phyloP scores from a whole-genome alignment of 1,139 yeast genomes.

The Meyerozyma elateridarum region DNA sequence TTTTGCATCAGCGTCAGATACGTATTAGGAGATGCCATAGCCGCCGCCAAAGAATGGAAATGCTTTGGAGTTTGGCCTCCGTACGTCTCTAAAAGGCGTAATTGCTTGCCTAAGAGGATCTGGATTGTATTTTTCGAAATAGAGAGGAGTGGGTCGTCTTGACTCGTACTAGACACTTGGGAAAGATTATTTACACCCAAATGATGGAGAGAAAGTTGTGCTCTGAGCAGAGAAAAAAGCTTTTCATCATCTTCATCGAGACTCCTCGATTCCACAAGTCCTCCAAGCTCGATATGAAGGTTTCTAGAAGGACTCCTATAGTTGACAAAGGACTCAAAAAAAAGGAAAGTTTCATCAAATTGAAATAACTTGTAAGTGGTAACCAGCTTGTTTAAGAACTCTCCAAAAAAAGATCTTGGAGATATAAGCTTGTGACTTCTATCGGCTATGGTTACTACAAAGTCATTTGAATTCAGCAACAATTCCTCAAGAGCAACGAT shows the following conservation, averaged over 20 bases:
- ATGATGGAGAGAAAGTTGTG: slow-evolving; percentile 20
- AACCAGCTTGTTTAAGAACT: slow-evolving; percentile 33
- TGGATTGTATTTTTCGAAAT: slow-evolving; percentile 53
- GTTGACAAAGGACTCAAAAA: slow-evolving; percentile 52
- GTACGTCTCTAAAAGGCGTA: slow-evolving; percentile 47
- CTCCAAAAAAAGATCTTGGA: slow-evolving; percentile 34
- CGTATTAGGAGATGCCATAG: slow-evolving; percentile 41
- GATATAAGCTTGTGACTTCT: slow-evolving; percentile 17
- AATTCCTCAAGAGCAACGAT: slow-evolving; percentile 11
- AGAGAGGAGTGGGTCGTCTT: slow-evolving; percentile 20
- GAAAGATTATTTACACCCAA: slow-evolving; percentile 17
- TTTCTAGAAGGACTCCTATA: slow-evolving; percentile 40
- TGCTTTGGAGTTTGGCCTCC: slow-evolving; percentile 50
- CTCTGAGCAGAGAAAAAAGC: slow-evolving; percentile 17
- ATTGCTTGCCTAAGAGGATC: slow-evolving; percentile 50
- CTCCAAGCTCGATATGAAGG: slow-evolving; percentile 19
- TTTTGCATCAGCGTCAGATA: slow-evolving; percentile 41
- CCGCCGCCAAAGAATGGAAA: slow-evolving; percentile 38
- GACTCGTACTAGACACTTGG: slow-evolving; percentile 11
- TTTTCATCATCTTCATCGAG: slow-evolving; percentile 11
- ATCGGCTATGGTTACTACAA: slow-evolving; percentile 7
- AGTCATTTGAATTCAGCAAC: slow-evolving; percentile 7
- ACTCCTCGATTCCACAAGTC: slow-evolving; percentile 10
- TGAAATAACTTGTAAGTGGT: slow-evolving; percentile 49
- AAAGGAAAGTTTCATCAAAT: slow-evolving; percentile 50